These are phyloP conservation scores for Wickerhamiella australiensis DNA, from an alignment of 805 yeast species.

Conservation along the genomic window DNA sequence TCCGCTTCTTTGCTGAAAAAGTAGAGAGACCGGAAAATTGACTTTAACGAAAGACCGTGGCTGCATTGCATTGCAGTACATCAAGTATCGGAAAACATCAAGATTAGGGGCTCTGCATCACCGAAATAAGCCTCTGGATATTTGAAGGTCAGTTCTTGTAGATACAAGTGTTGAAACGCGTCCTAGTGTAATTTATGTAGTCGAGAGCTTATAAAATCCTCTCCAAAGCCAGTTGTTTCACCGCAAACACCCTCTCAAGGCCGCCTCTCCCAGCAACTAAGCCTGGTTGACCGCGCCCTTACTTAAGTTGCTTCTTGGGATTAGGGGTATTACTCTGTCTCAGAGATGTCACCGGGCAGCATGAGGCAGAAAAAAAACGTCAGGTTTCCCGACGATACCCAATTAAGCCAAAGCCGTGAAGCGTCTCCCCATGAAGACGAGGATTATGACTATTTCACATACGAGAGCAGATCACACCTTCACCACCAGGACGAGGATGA, in stretches of 20 bases:
- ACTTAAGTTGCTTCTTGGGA: background rate
- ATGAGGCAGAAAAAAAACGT: conserved; percentile 7
- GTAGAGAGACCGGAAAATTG: background rate
- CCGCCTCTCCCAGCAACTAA: background rate
- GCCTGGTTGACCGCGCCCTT: background rate
- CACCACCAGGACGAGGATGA: conserved; percentile 4
- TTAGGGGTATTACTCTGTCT: background rate
- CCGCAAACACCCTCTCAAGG: no score
- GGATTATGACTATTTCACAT: conserved; percentile 1
- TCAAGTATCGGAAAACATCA: no score
- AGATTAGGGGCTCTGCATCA: background rate
- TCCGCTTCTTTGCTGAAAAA: no score
- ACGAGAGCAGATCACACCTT: background rate
- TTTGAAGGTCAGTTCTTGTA: no score
- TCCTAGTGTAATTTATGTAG: no score
- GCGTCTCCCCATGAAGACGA: background rate
- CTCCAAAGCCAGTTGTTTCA: no score
- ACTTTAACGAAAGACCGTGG: conserved; percentile 1
- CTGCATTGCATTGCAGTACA: conserved; percentile 3
- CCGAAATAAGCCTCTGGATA: background rate
- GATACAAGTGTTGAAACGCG: no score
- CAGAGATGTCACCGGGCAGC: conserved; percentile 7
- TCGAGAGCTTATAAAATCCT: no score
- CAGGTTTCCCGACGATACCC: conserved; percentile 4
- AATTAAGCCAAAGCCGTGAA: conserved; percentile 5